Evolutionary conservation across 2,329 filamentous ascomycete genomes (phyloP).

Genomic region (Colletotrichum euphorbiae): DNA sequence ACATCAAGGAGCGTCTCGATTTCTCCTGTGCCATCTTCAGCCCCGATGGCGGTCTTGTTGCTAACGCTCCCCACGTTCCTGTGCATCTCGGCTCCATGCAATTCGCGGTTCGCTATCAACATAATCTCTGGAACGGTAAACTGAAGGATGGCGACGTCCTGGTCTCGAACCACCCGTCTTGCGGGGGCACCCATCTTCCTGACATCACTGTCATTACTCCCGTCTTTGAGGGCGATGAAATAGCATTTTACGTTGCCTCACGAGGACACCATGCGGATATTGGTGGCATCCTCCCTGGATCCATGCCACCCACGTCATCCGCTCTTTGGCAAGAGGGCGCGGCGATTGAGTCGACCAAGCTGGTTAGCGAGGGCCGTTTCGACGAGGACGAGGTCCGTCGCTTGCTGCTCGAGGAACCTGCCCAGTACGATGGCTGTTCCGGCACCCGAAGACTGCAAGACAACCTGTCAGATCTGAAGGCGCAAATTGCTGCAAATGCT

Average conservation of each 20-base stretch:
- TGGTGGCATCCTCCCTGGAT: conserved; percentile 83
- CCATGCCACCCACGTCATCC: conserved; percentile 82
- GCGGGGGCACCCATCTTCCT: conserved; percentile 52
- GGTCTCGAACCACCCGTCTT: conserved; percentile 64
- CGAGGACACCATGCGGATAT: conserved; percentile 58
- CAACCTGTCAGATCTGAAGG: conserved; percentile 80
- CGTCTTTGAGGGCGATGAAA: conserved; percentile 47
- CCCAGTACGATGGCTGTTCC: conserved; percentile 73
- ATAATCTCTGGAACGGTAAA: conserved; percentile 75
- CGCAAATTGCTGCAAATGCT: conserved; percentile 80
- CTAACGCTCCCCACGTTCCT: conserved; percentile 80
- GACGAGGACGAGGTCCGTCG: conserved; percentile 79
- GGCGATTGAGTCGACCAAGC: conserved; percentile 73
- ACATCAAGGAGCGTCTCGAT: conserved; percentile 83
- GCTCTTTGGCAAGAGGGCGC: conserved; percentile 75
- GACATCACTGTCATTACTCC: conserved; percentile 57
- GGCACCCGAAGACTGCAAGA: conserved; percentile 79
- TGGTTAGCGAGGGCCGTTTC: conserved; percentile 82
- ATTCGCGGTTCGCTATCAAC: conserved; percentile 77
- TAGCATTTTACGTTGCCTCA: conserved; percentile 50
- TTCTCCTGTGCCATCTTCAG: conserved; percentile 85
- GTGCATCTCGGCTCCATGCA: conserved; percentile 85
- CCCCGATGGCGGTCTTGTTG: conserved; percentile 76
- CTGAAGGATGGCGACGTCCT: conserved; percentile 80
- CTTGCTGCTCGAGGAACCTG: conserved; percentile 72